These are phyloP conservation scores for Ilex aquifolium DNA, from an alignment of 257 asterid genomes.

Conservation along the genomic window DNA sequence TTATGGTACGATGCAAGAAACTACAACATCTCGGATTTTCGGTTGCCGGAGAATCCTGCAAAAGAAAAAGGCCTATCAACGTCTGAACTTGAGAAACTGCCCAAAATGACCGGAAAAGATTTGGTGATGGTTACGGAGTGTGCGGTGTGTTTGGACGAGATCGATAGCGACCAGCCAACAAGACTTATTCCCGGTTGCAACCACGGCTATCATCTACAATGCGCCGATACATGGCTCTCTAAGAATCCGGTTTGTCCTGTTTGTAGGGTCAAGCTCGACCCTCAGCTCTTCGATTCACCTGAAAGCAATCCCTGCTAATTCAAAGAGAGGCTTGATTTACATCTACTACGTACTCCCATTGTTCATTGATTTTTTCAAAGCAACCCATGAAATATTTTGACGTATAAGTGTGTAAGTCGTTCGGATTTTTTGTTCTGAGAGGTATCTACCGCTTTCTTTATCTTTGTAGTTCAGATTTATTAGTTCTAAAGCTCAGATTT, in stretches of 20 bases:
- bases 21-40: too few species aligned
- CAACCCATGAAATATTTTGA: too few species aligned
- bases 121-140: slow-evolving; percentile 62
- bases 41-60: slow-evolving; percentile 18
- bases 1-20: too few species aligned
- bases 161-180: slow-evolving; percentile 52
- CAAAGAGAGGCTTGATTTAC: too few species aligned
- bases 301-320: slow-evolving; percentile 42
- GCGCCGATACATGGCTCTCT: slow-evolving; percentile 82
- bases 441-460: too few species aligned
- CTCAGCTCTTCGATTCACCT: slow-evolving; percentile 44
- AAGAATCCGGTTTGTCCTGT: slow-evolving; percentile 60
- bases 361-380: too few species aligned
- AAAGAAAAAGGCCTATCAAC: slow-evolving; percentile 47
- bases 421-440: too few species aligned
- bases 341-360: too few species aligned
- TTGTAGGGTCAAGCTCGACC: slow-evolving; percentile 56
- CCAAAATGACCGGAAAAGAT: slow-evolving; percentile 57
- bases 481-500: too few species aligned
- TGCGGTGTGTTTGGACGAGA: slow-evolving; percentile 79
- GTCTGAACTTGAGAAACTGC: slow-evolving; percentile 65
- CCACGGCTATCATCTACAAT: slow-evolving; percentile 74
- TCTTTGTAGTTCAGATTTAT: too few species aligned
- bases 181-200: slow-evolving; percentile 74
- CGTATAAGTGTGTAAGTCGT: too few species aligned